Percentiles rank a stretch among this genome's conserved stretches.
These are phyloP conservation scores for Prunus yedoensis DNA, from an alignment of 331 rosid genomes.

Conservation along the genomic window DNA sequence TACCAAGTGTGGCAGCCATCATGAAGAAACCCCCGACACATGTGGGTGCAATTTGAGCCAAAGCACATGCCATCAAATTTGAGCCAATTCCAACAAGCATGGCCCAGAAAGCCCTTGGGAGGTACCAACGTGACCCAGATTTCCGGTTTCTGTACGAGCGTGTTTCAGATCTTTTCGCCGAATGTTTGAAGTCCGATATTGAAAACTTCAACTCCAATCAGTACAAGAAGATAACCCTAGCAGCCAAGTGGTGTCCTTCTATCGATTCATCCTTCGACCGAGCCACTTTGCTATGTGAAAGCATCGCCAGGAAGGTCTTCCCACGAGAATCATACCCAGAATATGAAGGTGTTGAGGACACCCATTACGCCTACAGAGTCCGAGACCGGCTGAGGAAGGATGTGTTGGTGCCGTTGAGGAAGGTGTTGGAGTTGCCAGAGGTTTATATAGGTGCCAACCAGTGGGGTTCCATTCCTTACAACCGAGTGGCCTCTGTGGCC, in stretches of 20 bases:
- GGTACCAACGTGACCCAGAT: slow-evolving; percentile 9
- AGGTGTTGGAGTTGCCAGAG: slow-evolving; percentile 16
- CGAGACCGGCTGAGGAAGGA: slow-evolving; percentile 16
- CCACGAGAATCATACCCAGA: background rate
- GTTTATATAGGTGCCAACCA: slow-evolving; percentile 14
- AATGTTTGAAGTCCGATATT: slow-evolving; percentile 14
- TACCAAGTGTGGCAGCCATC: too few species aligned
- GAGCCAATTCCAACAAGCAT: too few species aligned
- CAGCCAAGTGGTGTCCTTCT: slow-evolving; percentile 18
- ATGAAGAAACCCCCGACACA: too few species aligned
- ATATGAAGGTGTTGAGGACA: slow-evolving; percentile 5
- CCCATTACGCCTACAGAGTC: slow-evolving; percentile 11
- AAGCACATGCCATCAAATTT: too few species aligned
- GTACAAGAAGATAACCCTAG: background rate
- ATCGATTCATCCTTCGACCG: slow-evolving; percentile 9
- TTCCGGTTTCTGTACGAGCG: slow-evolving; percentile 1
- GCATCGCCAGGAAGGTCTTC: slow-evolving; percentile 14
- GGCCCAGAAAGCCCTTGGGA: too few species aligned
- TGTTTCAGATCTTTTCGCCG: slow-evolving; percentile 6
- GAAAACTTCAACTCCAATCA: slow-evolving; percentile 3
- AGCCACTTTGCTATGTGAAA: slow-evolving; percentile 12
- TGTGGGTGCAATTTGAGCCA: too few species aligned
- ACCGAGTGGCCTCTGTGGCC: slow-evolving; percentile 17
- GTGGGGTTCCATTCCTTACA: slow-evolving; percentile 18
- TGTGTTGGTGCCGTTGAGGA: slow-evolving; percentile 18